Base-by-base conservation (phyloP, 2,329 filamentous ascomycete species). In the Aspergillus persii region DNA sequence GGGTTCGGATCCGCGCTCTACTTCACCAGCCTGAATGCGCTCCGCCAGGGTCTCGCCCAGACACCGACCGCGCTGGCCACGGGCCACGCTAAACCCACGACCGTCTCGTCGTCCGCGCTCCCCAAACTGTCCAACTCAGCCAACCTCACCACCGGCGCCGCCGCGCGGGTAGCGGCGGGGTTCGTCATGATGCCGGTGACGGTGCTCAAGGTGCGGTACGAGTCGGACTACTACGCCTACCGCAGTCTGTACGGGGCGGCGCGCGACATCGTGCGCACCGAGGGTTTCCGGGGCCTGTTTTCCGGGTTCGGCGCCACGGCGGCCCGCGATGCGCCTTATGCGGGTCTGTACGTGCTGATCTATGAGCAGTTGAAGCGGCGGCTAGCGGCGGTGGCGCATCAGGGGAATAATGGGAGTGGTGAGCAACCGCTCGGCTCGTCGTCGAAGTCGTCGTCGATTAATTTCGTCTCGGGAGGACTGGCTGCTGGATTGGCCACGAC, bases 151-250 rank as follows among this genome's bases (percentile, higher is more conserved):
- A 92, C 94, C 0, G 95, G 95, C 8, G 92, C 93, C 6, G 81
- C 87, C 18, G 93, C 95, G 27, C 85, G 95, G 55, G 92, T 92
- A 1, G 88, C 90, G 54, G 94, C 94, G 0, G 95, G 95, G 41
- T 90, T 97, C 70, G 79, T 96, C 50, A 86, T 98, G 77, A 98
- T 97, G 91, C 95, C 95, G 1, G 86, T 98, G 61, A 99, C 95
- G 1, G 89, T 99, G 49, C 89, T 99, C 70, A 99, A 99, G 73
- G 95, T 98, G 48, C 90, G 95, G 49, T 98, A 96, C 72, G 95
- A 99, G 76, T 94, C 89, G 29, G 92, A 84, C 62, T 80, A 94
- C 48, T 99, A 97, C 79, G 80, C 86, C 3, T 98, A 98, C 78
- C 83, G 84, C 27, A 94, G 91, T 1, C 80, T 98, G 27, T 77